Conservation (phyloP, 2,329 filamentous ascomycete species). For the Cercospora sojina region DNA sequence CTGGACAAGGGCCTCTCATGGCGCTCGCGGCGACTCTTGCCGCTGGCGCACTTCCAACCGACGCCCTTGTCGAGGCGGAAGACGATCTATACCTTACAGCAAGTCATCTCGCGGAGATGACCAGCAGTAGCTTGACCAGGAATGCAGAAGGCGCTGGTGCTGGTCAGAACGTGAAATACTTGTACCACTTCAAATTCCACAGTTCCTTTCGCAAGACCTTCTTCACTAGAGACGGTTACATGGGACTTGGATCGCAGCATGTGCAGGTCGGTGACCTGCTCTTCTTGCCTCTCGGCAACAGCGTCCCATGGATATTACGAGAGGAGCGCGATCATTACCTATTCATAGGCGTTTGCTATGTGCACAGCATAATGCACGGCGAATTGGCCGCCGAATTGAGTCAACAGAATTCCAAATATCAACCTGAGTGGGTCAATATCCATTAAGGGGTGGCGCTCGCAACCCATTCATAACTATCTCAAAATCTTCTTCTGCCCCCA, state of each 20-base stretch:
- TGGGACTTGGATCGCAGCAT: background rate
- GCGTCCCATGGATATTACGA: background rate
- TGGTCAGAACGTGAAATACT: background rate
- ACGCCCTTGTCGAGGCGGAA: background rate
- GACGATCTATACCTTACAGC: background rate
- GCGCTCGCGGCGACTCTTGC: background rate
- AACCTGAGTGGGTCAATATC: background rate
- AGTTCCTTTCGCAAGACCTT: background rate
- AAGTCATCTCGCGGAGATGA: background rate
- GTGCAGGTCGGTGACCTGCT: background rate
- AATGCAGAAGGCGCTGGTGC: background rate
- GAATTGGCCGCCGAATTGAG: background rate
- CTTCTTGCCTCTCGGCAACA: background rate
- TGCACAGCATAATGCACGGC: background rate
- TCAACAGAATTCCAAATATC: background rate
- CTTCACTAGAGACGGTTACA: background rate
- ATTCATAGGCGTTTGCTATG: background rate
- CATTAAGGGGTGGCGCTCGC: background rate
- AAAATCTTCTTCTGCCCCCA: conserved; percentile 26
- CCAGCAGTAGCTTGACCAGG: background rate
- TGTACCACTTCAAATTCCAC: background rate
- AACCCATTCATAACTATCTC: background rate
- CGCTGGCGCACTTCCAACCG: background rate
- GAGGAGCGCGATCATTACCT: background rate
- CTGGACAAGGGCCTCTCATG: background rate